Conservation (phyloP, 2,329 filamentous ascomycete genomes). For the Cryphonectria naterciae region DNA sequence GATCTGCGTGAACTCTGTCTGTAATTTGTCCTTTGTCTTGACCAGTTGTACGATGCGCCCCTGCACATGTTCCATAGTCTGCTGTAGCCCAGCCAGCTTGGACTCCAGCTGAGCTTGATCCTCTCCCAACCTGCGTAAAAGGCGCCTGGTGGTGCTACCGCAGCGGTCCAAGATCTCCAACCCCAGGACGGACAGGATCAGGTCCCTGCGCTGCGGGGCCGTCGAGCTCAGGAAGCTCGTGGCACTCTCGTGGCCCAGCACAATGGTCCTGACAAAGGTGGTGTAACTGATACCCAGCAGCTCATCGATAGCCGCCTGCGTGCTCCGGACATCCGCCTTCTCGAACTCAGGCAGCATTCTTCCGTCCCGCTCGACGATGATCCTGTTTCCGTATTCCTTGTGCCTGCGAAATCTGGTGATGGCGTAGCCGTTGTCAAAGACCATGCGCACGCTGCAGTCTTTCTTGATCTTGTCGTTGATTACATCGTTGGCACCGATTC, state of each 20-base stretch:
- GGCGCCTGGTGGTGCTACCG: constrained; percentile 29
- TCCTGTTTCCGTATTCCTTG: constrained; percentile 33
- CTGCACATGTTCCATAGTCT: constrained; percentile 5
- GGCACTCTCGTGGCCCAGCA: constrained; percentile 40
- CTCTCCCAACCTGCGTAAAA: constrained; percentile 33
- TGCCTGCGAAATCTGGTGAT: constrained; percentile 39
- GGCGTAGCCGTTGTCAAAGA: constrained; percentile 39
- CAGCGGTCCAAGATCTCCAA: constrained; percentile 35
- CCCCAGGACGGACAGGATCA: constrained; percentile 38
- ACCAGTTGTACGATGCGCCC: not conserved
- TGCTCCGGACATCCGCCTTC: constrained; percentile 31
- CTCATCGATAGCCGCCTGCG: constrained; percentile 37
- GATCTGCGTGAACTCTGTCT: not conserved
- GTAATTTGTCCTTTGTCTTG: not conserved
- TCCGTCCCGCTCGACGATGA: constrained; percentile 37
- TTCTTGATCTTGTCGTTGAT: constrained; percentile 38
- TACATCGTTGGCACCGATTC: constrained; percentile 37
- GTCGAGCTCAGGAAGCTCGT: constrained; percentile 39
- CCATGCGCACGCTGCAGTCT: constrained; percentile 37
- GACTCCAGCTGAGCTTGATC: constrained; percentile 24
- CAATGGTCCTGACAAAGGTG: constrained; percentile 38
- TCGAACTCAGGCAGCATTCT: constrained; percentile 36
- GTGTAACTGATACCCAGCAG: constrained; percentile 39
- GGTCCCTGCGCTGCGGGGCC: constrained; percentile 35
- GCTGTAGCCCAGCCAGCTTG: not conserved